Base-by-base conservation (phyloP, 2,329 filamentous ascomycete genomes). In the Colletotrichum noveboracense region DNA sequence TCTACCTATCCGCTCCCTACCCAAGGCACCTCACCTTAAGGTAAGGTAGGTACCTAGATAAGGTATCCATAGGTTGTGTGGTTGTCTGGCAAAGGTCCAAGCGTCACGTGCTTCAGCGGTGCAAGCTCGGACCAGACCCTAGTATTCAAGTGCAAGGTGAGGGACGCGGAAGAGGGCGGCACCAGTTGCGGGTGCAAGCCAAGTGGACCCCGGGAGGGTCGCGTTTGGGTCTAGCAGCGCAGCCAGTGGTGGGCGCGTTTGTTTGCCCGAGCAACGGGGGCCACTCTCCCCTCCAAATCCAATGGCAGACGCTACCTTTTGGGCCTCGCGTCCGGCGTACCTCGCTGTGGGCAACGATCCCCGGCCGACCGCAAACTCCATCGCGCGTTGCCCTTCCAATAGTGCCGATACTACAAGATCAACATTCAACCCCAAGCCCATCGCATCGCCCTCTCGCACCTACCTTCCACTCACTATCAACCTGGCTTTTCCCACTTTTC, bases 311-410 rank as follows among this genome's bases (percentile, higher is more conserved):
- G 36, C 14, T 60, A 30, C 24, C 24, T 60, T 28, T 48, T 48
- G n/a, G 43, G 43, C 43, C 43, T 48, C 43, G 43, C 43, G 43
- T 48, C 43, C 43, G 43, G 43, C 43, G 43, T 21, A 48, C 43
- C n/a, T 48, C 43, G 43, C 58, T 32, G 58, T 61, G 67, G 30
- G 65, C 66, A 69, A 18, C 52, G 28, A 38, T 38, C 70, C 55
- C 60, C 32, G 60, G 66, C 60, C 60, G n/a, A 21, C 62, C 43
- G 26, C 56, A n/a, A 56, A 62, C 16, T 60, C 34, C 56, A 64
- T 72, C 64, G 18, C 43, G 43, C 43, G 74, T 73, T 75, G 74
- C 74, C 74, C 74, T 75, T 58, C 74, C 74, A 75, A 75, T 74
- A 55, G 43, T 34, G 48, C 38, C 66, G 56, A 55, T 71, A 28